Percentiles rank a stretch among this genome's conserved stretches.
Evolutionary conservation across 371 early-diverging fungal genomes (phyloP).

Genomic region (Mortierella sp.): DNA sequence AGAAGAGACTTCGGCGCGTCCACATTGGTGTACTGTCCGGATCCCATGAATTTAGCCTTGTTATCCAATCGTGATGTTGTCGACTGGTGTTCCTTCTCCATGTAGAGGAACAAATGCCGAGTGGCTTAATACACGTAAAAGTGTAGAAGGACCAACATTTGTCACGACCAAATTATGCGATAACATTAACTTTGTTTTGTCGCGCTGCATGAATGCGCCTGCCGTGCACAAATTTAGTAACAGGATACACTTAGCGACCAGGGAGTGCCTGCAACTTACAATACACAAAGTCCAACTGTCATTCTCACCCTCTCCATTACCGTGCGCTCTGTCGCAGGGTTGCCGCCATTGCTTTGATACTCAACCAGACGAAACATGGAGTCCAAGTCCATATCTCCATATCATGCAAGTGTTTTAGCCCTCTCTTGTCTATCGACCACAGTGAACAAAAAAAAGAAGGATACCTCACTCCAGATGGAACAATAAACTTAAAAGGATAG

Average conservation of each 20-base stretch:
- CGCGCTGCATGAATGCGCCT: neutral
- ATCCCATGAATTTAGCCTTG: no score
- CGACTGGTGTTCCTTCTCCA: no score
- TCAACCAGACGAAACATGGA: neutral
- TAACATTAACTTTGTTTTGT: neutral
- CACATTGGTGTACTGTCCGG: no score
- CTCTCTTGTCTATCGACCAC: neutral
- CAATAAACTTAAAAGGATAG: neutral
- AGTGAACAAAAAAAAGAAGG: neutral
- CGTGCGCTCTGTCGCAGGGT: no score
- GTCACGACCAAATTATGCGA: neutral
- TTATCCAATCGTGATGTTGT: no score
- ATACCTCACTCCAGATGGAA: neutral
- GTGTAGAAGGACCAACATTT: neutral
- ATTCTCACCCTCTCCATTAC: neutral
- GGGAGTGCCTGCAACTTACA: neutral
- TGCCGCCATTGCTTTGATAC: neutral
- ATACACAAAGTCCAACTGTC: neutral
- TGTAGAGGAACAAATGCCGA: no score
- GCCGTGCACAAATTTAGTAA: no score
- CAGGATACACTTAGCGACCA: neutral
- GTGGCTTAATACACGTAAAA: neutral
- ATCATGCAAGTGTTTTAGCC: neutral
- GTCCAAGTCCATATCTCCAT: neutral
- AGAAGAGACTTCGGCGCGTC: no score